Conservation (phyloP, 2,329 filamentous ascomycete genomes). For the Sporothrix euskadiensis region DNA sequence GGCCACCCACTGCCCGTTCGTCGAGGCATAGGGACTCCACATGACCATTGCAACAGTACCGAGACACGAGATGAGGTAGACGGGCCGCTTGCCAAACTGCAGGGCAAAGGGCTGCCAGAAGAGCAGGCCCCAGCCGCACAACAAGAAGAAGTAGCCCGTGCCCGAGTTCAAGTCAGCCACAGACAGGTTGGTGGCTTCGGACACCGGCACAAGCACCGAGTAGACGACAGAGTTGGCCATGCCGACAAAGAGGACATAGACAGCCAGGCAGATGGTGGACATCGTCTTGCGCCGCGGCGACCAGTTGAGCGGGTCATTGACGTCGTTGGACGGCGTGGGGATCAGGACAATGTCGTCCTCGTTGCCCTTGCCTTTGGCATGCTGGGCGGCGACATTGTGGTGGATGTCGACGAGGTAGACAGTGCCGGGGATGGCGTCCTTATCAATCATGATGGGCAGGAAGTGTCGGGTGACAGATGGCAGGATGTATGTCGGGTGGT, state of each 20-base stretch:
- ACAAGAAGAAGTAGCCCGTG: conserved; percentile 10
- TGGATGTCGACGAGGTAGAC: conserved; percentile 14
- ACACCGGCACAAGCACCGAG: conserved; percentile 8
- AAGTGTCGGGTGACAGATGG: not conserved
- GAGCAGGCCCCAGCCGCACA: conserved; percentile 7
- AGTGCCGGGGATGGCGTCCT: conserved; percentile 16
- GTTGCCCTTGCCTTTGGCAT: conserved; percentile 5
- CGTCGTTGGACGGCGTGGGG: conserved; percentile 16
- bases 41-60: not conserved
- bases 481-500: not conserved
- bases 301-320: conserved; percentile 17
- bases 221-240: conserved; percentile 17
- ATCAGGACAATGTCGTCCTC: conserved; percentile 16
- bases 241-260: conserved; percentile 16
- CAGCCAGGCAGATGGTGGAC: conserved; percentile 13
- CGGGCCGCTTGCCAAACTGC: conserved; percentile 8
- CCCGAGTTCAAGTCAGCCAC: conserved; percentile 10
- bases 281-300: not conserved
- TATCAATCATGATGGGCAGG: conserved; percentile 9
- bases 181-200: conserved; percentile 3
- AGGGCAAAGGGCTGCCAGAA: conserved; percentile 20
- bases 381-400: conserved; percentile 8
- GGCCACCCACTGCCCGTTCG: conserved; percentile 12
- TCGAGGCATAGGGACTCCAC: conserved; percentile 16
- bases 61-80: not conserved